Evolutionary conservation across 495 filamentous ascomycete genomes (phyloP), one percentile per base, ranked within the genome.

Genomic region (Parathielavia hyrcaniae): DNA sequence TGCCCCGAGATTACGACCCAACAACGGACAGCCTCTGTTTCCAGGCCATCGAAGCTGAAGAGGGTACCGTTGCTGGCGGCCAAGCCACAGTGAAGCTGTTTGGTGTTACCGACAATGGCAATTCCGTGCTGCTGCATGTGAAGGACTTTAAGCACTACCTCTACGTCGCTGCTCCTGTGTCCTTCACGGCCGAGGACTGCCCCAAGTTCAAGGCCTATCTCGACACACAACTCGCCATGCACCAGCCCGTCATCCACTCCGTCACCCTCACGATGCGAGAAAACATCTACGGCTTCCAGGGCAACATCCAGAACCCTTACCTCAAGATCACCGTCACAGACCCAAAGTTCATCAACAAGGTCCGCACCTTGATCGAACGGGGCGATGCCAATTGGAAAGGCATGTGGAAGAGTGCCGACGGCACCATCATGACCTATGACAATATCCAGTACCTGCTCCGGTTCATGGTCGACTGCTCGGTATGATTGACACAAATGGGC

Each of bases 81-180:
- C 84, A 81, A 64, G 76, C 87, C 1, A 82, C 88, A 0, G 79
- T 97, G 58, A 90, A 89, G 71, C 80, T 99, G 14, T 99, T 97
- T 70, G 93, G 93, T 64, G 90, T 97, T n/a, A 97, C 92, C n/a
- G 89, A 93, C 77, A 73, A 79, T 44, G 93, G 93, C 59, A 89
- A 99, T 73, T 97, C 93, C 1, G 92, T 96, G 10, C 78, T 97
- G 58, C 79, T 99, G 17, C 91, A 99, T 71, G 90, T 99, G 56
- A 96, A 88, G 7, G 89, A 89, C 67, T 99, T 99, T 71, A 83
- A 88, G 58, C 93, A 97, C 70, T 99, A 99, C 65, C 82, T 99
- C 50, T 99, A 96, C 65, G 84, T 97, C 47, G 86, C 89, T 10
- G 93, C 93, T 1, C 93, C 93, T 0, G 75, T 91, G 6, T 80